Conservation (phyloP, 768 basidiomycete species). For the Vishniacozyma victoriae region DNA sequence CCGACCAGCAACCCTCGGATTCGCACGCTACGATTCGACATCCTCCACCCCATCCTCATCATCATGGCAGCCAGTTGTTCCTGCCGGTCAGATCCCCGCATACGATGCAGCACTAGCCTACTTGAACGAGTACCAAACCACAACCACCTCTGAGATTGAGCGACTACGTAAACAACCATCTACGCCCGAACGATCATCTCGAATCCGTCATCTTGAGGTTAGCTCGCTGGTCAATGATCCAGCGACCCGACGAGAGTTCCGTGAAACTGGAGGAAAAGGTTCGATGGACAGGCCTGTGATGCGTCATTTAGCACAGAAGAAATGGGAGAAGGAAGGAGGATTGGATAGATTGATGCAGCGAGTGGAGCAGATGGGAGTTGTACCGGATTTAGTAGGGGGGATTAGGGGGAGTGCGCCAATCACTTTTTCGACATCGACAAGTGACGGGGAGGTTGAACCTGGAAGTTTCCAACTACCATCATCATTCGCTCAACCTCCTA, state of each 20-base stretch:
- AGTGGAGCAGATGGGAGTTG: conserved; percentile 79
- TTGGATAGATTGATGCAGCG: conserved; percentile 93
- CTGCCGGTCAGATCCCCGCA: conserved; percentile 41
- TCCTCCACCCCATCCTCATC: conserved; percentile 13
- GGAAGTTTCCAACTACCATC: conserved; percentile 18
- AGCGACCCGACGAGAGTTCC: conserved; percentile 67
- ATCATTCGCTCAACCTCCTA: conserved; percentile 63
- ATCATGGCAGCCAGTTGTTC: conserved; percentile 31
- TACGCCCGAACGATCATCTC: conserved; percentile 50
- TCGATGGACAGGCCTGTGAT: conserved; percentile 27
- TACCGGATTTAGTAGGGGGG: conserved; percentile 75
- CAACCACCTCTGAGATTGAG: conserved; percentile 52
- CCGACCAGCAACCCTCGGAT: not conserved
- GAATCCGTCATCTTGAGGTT: conserved; percentile 61
- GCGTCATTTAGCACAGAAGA: conserved; percentile 72
- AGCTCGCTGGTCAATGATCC: conserved; percentile 83
- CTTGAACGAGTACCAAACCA: conserved; percentile 59
- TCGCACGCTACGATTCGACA: conserved; percentile 7
- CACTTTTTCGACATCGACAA: conserved; percentile 49
- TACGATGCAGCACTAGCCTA: conserved; percentile 79
- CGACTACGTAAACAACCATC: conserved; percentile 44
- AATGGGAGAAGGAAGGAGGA: conserved; percentile 77
- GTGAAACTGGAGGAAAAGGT: conserved; percentile 56
- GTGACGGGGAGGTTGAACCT: conserved; percentile 14
- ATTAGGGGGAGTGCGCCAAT: conserved; percentile 71